Conservation (phyloP, 176 grass and related monocot genomes). For the Musa troglodytarum region DNA sequence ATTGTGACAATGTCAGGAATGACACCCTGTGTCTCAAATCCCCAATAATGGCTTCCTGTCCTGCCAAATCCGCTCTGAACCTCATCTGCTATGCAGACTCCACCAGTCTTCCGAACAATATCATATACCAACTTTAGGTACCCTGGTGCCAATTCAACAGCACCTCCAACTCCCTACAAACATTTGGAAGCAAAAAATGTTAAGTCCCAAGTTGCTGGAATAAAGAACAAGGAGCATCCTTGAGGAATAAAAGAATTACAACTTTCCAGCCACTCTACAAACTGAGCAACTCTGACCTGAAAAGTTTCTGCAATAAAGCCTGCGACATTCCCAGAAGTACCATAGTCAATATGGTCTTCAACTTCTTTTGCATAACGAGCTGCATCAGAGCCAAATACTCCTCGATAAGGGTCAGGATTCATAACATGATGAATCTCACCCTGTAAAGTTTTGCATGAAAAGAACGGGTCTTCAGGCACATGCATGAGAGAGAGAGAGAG, state of each 20-base stretch:
- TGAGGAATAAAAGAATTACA: neutral
- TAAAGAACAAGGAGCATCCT: neutral
- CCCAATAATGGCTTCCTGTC: conserved; percentile 92
- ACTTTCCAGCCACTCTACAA: neutral
- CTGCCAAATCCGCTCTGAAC: conserved; percentile 96
- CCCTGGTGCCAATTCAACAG: conserved; percentile 86
- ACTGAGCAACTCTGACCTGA: conserved; percentile 40
- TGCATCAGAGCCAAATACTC: conserved; percentile 67
- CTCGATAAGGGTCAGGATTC: conserved; percentile 85
- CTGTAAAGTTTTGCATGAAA: conserved; percentile 28
- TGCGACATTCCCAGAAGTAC: conserved; percentile 76
- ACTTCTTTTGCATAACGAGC: conserved; percentile 76
- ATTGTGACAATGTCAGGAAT: conserved; percentile 90
- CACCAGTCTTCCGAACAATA: conserved; percentile 68
- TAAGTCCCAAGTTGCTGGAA: neutral
- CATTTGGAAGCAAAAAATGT: conserved; percentile 18
- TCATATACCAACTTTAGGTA: conserved; percentile 85
- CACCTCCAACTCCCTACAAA: conserved; percentile 67
- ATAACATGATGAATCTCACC: conserved; percentile 98
- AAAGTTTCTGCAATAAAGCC: conserved; percentile 99
- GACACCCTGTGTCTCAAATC: conserved; percentile 86
- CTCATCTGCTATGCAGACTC: conserved; percentile 97
- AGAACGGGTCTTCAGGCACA: neutral
- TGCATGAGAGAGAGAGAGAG: neutral
- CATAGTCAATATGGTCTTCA: conserved; percentile 72